phyloP scores from a whole-genome alignment of 257 asterid genomes.

The Leonotis leonurus region DNA sequence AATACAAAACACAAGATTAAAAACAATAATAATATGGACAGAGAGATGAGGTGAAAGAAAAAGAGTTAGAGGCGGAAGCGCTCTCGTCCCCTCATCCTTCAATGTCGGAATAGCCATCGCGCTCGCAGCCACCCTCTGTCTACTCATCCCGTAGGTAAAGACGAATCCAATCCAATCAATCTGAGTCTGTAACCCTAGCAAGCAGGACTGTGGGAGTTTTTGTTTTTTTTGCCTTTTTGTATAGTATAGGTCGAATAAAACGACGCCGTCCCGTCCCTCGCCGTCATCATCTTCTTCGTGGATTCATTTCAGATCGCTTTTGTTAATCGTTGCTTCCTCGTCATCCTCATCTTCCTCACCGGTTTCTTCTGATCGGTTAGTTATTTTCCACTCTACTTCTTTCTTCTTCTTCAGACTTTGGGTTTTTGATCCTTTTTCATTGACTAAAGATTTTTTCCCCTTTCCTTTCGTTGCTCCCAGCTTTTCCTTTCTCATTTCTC shows the following conservation, averaged over 20 bases:
- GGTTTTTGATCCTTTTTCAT: slow-evolving; percentile 7
- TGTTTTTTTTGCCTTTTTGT: not conserved
- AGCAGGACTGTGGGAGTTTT: not conserved
- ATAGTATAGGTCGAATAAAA: slow-evolving; percentile 26
- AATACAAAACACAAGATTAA: no score
- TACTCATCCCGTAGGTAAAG: slow-evolving; percentile 72
- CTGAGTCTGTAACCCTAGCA: slow-evolving; percentile 12
- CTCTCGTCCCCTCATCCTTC: slow-evolving; percentile 26
- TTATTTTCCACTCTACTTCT: slow-evolving; percentile 5
- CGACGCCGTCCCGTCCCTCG: slow-evolving; percentile 30
- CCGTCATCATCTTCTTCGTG: slow-evolving; percentile 48
- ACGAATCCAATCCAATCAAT: not conserved
- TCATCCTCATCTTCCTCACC: slow-evolving; percentile 48
- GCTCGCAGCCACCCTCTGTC: slow-evolving; percentile 57
- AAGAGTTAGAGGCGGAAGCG: slow-evolving; percentile 33
- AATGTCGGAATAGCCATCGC: slow-evolving; percentile 69
- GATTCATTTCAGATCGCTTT: slow-evolving; percentile 68
- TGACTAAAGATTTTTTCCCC: slow-evolving; percentile 2
- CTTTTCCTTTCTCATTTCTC: not conserved
- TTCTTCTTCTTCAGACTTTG: slow-evolving; percentile 14
- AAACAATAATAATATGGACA: no score
- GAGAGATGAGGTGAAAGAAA: no score
- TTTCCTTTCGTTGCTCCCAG: not conserved
- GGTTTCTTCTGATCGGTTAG: slow-evolving; percentile 63
- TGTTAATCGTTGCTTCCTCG: slow-evolving; percentile 61